Evolutionary conservation across 768 basidiomycete species (phyloP), one percentile per base, ranked within the genome.

Genomic region (Leucocoprinus leucothites): DNA sequence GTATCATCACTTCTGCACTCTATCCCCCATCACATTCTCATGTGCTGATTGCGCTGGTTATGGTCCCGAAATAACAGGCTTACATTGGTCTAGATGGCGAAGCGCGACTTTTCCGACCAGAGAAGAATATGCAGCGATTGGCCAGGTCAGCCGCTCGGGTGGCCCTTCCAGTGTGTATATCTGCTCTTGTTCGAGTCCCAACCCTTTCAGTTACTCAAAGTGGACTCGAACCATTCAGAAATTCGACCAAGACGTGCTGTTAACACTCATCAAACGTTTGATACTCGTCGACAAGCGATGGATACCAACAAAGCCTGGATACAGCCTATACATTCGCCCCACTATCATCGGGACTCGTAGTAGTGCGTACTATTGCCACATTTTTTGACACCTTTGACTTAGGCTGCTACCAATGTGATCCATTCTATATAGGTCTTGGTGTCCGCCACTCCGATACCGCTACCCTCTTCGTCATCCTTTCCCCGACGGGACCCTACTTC

Each of bases 301-400:
- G 94, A 91, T 97, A 28, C 94, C 94, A 2, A 70, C 74, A 1
- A 68, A 74, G 11, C 75, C 82, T 1, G 93, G 88, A 13, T 83
- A 91, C 68, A 91, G 87, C 55, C 74, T 98, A 34, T 98, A 96
- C 74, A 81, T 97, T 60, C 86, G 94, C 44, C 88, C 91, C 21
- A 93, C 86, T 5, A 70, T 91, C 64, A 87, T 82, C 53, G 81
- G 80, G 6, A 82, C 81, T 1, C 78, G 78, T 18, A 42, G 72
- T 3, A 66, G 73, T 73, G 46, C 65, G 72, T 13, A 78, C 82
- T 74, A 14, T 42, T 38, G 3, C 0, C 72, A 78, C 40, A 71
- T 70, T 34, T 71, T 31, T 31, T 31, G 31, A 31, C 31, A 31
- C 11, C 11, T 5, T 31, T 84, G 26, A 73, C 79, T 36, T 69